These are phyloP conservation scores for Stentor roeselii DNA, from an alignment of 73 alveolate species.

Conservation along the genomic window DNA sequence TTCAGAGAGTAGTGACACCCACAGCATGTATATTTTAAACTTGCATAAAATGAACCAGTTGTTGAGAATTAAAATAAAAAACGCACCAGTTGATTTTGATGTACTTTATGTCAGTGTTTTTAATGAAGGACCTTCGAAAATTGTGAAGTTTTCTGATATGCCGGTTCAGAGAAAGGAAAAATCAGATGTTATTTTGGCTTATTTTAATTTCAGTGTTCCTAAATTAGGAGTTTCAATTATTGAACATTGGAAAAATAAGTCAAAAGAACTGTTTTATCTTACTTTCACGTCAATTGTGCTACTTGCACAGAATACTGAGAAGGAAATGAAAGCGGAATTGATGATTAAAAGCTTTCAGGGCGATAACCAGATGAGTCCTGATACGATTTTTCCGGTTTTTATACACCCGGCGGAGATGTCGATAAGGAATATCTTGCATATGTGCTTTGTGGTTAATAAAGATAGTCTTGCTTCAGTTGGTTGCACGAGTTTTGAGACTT, in stretches of 20 bases:
- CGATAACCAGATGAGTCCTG: constrained; percentile 47
- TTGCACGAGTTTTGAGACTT: constrained; percentile 41
- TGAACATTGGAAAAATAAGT: constrained; percentile 15
- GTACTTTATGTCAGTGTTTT: not conserved
- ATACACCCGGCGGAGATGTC: constrained; percentile 32
- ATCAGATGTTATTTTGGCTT: not conserved
- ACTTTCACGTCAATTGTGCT: constrained; percentile 28
- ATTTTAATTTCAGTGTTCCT: constrained; percentile 5
- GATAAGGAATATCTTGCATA: constrained; percentile 33
- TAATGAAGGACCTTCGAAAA: constrained; percentile 13
- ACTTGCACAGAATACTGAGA: constrained; percentile 28
- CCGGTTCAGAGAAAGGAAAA: not conserved
- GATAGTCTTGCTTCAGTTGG: constrained; percentile 30
- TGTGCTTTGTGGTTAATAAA: constrained; percentile 26
- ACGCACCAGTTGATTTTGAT: not conserved
- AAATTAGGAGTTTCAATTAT: constrained; percentile 36
- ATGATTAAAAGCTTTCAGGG: constrained; percentile 37
- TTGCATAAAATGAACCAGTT: not conserved
- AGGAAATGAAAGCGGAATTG: constrained; percentile 30
- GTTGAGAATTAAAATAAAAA: not conserved
- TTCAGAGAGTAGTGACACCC: not conserved
- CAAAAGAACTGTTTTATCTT: constrained; percentile 47
- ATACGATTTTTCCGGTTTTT: constrained; percentile 49
- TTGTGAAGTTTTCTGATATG: not conserved
- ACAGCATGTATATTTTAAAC: not conserved